phyloP scores from a whole-genome alignment of 2,329 filamentous ascomycete genomes.

The Aureobasidium pullulans region DNA sequence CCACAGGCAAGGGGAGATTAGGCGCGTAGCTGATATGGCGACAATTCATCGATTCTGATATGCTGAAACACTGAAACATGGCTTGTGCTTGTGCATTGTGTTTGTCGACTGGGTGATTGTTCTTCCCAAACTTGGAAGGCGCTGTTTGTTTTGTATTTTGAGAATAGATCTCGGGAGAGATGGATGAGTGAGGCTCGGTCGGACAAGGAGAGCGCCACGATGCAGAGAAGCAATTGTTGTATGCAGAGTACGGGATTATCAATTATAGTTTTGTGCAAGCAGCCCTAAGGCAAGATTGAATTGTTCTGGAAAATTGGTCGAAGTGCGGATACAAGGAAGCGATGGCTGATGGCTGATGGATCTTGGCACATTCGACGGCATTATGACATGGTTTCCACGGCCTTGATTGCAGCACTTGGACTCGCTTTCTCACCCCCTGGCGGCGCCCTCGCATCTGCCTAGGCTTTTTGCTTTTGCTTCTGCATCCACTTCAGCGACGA shows the following conservation, averaged over 20 bases:
- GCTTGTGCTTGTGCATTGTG: slow-evolving; percentile 4
- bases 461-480: background rate
- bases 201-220: background rate
- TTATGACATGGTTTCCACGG: background rate
- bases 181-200: background rate
- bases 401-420: background rate
- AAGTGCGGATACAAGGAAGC: slow-evolving; percentile 5
- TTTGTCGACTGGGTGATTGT: background rate
- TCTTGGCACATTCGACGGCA: slow-evolving; percentile 1
- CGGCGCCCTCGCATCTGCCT: background rate
- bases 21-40: slow-evolving; percentile 3
- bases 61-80: slow-evolving; percentile 1
- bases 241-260: background rate
- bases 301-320: slow-evolving; percentile 8
- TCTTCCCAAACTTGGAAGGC: background rate
- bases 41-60: slow-evolving; percentile 1
- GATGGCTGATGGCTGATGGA: background rate
- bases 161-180: background rate
- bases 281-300: background rate
- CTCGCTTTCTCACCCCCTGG: background rate
- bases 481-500: background rate
- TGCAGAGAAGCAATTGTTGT: background rate
- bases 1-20: background rate
- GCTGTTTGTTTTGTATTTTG: background rate
- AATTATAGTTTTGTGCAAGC: slow-evolving; percentile 2